These are phyloP conservation scores for Pilasporangium apinafurcum DNA, from an alignment of 352 stramenopile species.

Conservation along the genomic window DNA sequence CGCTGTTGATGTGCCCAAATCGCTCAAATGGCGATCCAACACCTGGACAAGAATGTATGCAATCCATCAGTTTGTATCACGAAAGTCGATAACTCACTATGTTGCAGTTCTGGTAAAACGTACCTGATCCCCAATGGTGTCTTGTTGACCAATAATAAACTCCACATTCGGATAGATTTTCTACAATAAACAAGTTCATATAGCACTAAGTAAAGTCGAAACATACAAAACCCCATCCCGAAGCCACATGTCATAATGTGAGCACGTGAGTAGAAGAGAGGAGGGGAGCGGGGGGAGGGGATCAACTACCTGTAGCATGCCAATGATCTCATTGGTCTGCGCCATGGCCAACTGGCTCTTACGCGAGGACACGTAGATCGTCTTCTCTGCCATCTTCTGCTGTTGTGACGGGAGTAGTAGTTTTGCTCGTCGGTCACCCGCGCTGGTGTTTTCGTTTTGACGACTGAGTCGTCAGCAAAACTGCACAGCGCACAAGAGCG, in stretches of 20 bases:
- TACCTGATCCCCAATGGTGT: slow-evolving; percentile 78
- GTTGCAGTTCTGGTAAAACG: background rate
- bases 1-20: slow-evolving; percentile 58
- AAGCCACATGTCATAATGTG: background rate
- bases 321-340: slow-evolving; percentile 83
- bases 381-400: no score
- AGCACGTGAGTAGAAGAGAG: no score
- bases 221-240: no score
- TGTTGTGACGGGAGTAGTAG: no score
- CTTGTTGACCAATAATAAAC: slow-evolving; percentile 75
- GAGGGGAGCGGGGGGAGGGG: no score
- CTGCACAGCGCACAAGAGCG: no score
- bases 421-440: no score
- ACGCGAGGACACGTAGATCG: slow-evolving; percentile 78
- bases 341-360: slow-evolving; percentile 87
- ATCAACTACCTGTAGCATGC: slow-evolving; percentile 54
- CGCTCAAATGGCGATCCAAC: slow-evolving; percentile 67
- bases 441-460: no score
- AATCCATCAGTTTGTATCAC: no score
- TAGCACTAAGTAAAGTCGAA: background rate
- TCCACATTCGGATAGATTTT: slow-evolving; percentile 46
- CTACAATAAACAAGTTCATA: slow-evolving; percentile 6
- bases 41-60: slow-evolving; percentile 12
- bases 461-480: no score
- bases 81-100: background rate